Percentiles rank a stretch among this genome's conserved stretches.
Conservation (phyloP, 306 rosid genomes). For the Acmispon strigosus region DNA sequence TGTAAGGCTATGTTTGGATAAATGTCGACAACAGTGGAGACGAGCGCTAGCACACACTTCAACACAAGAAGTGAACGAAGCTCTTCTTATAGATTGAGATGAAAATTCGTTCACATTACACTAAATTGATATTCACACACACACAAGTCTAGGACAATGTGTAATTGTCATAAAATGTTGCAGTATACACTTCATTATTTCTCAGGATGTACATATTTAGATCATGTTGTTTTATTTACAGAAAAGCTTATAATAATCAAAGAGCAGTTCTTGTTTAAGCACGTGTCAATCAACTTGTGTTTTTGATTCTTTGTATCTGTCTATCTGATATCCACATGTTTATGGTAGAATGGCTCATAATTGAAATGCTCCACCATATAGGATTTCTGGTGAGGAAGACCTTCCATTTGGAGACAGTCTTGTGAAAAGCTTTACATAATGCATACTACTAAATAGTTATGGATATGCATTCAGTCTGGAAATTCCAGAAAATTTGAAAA, state of each 20-base stretch:
- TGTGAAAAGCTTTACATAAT: not conserved
- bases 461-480: not conserved
- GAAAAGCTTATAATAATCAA: not conserved
- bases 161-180: not conserved
- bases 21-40: too few species aligned
- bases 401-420: not conserved
- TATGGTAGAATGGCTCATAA: not conserved
- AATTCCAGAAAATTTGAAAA: not conserved
- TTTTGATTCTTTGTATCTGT: not conserved
- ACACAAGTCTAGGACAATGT: not conserved
- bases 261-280: too few species aligned
- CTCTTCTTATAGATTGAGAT: too few species aligned
- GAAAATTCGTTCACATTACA: too few species aligned
- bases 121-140: too few species aligned
- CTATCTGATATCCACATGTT: not conserved
- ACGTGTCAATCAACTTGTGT: not conserved
- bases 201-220: slow-evolving; percentile 3
- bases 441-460: not conserved
- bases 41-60: too few species aligned
- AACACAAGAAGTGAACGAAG: too few species aligned
- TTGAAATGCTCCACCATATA: not conserved
- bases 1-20: not conserved
- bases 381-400: not conserved
- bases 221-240: not conserved
- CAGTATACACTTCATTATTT: not conserved